A percentile compares a stretch with the other conserved stretches of the same genome.
These are phyloP conservation scores for Rhizopus delemar DNA, from an alignment of 371 early-diverging fungal genomes.

Conservation along the genomic window DNA sequence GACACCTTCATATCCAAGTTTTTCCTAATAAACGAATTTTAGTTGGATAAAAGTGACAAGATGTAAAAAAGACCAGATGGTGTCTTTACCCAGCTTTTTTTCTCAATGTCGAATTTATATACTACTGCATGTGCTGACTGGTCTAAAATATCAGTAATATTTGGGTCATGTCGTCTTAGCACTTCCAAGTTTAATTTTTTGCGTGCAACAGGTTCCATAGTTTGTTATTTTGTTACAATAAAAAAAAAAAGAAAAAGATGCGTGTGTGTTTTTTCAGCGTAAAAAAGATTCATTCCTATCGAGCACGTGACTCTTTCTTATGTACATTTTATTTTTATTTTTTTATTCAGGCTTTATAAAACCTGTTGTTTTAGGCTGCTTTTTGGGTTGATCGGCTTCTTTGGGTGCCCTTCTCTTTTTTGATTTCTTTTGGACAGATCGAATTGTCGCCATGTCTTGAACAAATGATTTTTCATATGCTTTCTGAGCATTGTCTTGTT, in stretches of 20 bases:
- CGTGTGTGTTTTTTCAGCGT: too few relatives aligned
- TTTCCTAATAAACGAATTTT: slow-evolving; percentile 48
- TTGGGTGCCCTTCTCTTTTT: slow-evolving; percentile 17
- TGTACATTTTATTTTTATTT: not conserved
- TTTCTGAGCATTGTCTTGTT: slow-evolving; percentile 22
- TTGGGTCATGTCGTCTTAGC: slow-evolving; percentile 70
- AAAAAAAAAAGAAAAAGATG: not conserved
- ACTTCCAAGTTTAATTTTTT: slow-evolving; percentile 72
- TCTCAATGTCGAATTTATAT: slow-evolving; percentile 71
- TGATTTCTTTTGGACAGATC: slow-evolving; percentile 16
- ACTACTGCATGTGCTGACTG: slow-evolving; percentile 75
- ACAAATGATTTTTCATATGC: slow-evolving; percentile 25
- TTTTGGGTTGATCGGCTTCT: slow-evolving; percentile 7
- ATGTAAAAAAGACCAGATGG: not conserved
- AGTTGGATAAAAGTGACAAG: not conserved
- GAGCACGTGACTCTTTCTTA: not conserved
- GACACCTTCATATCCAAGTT: slow-evolving; percentile 70
- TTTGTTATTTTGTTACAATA: not conserved
- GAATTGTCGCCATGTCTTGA: slow-evolving; percentile 26
- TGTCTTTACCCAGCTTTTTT: slow-evolving; percentile 66
- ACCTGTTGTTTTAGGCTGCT: slow-evolving; percentile 9
- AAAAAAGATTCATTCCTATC: not conserved
- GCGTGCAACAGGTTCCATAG: slow-evolving; percentile 63
- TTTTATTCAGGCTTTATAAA: slow-evolving; percentile 31
- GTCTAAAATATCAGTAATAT: slow-evolving; percentile 68